Base-by-base conservation (phyloP, 2,329 filamentous ascomycete species). In the Monosporascus sp. region DNA sequence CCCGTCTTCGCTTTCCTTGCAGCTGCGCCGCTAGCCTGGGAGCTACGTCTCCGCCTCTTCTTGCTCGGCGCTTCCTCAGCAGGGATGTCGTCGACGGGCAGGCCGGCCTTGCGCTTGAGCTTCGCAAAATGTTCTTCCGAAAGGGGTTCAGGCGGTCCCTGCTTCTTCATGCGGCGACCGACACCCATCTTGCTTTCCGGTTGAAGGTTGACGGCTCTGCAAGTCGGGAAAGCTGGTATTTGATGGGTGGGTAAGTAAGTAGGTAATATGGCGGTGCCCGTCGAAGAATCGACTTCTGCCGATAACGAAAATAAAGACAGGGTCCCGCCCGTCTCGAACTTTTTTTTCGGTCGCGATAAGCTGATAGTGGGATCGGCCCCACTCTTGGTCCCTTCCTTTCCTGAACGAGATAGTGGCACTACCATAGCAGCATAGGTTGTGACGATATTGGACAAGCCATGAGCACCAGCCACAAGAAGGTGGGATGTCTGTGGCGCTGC, bases 91-190 rank as follows among this genome's bases (percentile, higher is more conserved):
- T 84, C 77, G 60, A 85, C 86, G 41, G 84, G 84, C 63, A 89
- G 78, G 57, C 82, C 84, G 55, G 84, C 84, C 78, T 97, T 97
- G 70, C 92, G 84, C 82, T 97, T 97, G 57, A 87, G 72, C 67
- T 86, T 91, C 49, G 86, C 85, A 64, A 87, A 86, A 66, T 88
- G 84, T 60, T 85, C 82, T 68, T 96, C 90, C 60, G 94, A 90
- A 60, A 97, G 81, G 60, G 88, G 80, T 66, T 88, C 83, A 51
- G 94, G 94, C 60, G 87, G 80, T 52, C 91, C 93, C 81, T 97
- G 94, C 76, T 97, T 97, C 72, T 92, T 89, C 87, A 97, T 95
- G 65, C 92, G 90, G 70, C 91, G 88, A 71, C 91, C 89, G 58
- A 85, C 83, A 78, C 91, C 92, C 92, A 96, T 96, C 67, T 70